These are phyloP conservation scores for Rhizophagus sp. DNA, from an alignment of 192 early-diverging fungal species.

Conservation along the genomic window DNA sequence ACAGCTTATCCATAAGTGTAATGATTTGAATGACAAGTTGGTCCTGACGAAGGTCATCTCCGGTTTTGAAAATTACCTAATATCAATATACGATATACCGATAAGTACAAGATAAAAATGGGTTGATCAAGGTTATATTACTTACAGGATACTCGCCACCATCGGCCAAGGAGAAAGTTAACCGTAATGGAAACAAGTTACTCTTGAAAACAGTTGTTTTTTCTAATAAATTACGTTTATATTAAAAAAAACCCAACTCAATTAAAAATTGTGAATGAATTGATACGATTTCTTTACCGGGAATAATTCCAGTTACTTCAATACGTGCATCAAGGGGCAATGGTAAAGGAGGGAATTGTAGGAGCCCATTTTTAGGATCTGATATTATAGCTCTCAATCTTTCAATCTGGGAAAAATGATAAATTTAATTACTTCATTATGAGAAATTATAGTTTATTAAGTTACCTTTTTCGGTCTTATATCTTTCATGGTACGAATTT, in stretches of 20 bases:
- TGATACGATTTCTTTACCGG: constrained; percentile 49
- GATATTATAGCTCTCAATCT: constrained; percentile 70
- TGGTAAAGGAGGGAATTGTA: constrained; percentile 79
- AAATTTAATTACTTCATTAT: too few relatives aligned
- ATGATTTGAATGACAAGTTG: constrained; percentile 98
- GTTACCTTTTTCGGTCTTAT: constrained; percentile 80
- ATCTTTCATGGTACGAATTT: constrained; percentile 78
- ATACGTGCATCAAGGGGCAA: constrained; percentile 91
- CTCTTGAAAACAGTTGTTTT: constrained; percentile 90
- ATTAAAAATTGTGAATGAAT: background rate
- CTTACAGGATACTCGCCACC: constrained; percentile 83
- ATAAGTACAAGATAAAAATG: constrained; percentile 13
- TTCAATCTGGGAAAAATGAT: constrained; percentile 66
- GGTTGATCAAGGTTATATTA: background rate
- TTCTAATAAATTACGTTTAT: constrained; percentile 47
- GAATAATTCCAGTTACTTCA: constrained; percentile 83
- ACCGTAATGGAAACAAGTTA: constrained; percentile 80
- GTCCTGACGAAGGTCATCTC: constrained; percentile 98
- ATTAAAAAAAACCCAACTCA: background rate
- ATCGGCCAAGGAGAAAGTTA: constrained; percentile 83
- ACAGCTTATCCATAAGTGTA: constrained; percentile 93
- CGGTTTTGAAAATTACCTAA: constrained; percentile 92
- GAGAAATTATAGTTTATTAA: background rate
- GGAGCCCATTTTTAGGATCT: constrained; percentile 83
- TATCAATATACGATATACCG: background rate